Percentiles rank a stretch among this genome's conserved stretches.
Conservation (phyloP, 208 protist species). For the Wallacemonas sp. region DNA sequence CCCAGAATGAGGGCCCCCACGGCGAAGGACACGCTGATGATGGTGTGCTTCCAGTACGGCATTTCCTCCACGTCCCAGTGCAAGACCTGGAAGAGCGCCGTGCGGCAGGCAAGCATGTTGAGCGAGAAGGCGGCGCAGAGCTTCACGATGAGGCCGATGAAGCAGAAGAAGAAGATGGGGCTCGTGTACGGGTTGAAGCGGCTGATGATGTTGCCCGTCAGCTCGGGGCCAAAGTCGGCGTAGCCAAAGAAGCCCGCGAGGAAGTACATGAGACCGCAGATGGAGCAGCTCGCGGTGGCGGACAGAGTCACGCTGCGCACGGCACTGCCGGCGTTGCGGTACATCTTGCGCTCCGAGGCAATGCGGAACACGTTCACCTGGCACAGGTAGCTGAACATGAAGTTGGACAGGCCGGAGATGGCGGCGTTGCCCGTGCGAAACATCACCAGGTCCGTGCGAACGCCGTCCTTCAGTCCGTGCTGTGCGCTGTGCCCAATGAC, state of each 20-base stretch:
- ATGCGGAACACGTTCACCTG: constrained; percentile 57
- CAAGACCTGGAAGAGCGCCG: constrained; percentile 37
- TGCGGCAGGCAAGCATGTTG: constrained; percentile 46
- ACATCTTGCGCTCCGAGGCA: constrained; percentile 35
- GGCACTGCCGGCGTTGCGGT: constrained; percentile 39
- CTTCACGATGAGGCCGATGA: constrained; percentile 57
- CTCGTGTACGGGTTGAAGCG: constrained; percentile 45
- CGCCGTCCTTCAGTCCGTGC: constrained; percentile 34
- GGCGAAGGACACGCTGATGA: constrained; percentile 35
- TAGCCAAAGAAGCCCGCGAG: constrained; percentile 72
- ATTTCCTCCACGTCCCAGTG: constrained; percentile 47
- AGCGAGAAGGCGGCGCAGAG: constrained; percentile 60
- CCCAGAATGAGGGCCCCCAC: constrained; percentile 25
- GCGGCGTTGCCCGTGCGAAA: constrained; percentile 40
- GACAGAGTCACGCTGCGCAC: constrained; percentile 31
- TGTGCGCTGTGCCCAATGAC: constrained; percentile 49
- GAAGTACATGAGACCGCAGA: constrained; percentile 47
- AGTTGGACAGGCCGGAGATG: constrained; percentile 50
- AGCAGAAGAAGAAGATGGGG: constrained; percentile 43
- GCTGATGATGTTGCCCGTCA: constrained; percentile 42
- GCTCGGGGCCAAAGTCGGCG: constrained; percentile 47
- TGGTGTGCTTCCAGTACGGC: constrained; percentile 54
- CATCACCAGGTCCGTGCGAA: constrained; percentile 36
- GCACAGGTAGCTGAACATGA: constrained; percentile 43
- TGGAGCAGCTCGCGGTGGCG: constrained; percentile 27